These are phyloP conservation scores for Gracilaria gracilis DNA, from an alignment of 23 red algal species.

Conservation along the genomic window DNA sequence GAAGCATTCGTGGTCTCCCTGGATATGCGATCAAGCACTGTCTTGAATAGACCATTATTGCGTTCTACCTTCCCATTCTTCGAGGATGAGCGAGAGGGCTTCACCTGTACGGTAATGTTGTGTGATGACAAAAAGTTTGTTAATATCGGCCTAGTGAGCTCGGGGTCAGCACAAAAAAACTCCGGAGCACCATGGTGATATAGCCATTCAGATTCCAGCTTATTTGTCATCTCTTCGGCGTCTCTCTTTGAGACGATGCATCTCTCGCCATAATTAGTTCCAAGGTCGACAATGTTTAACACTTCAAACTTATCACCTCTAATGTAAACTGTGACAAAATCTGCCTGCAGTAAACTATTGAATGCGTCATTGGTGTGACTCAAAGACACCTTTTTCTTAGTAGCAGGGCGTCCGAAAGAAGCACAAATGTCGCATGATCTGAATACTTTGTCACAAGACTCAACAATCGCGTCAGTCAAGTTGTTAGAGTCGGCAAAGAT, in stretches of 20 bases:
- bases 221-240: slow-evolving; percentile 1
- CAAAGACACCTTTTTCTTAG: slow-evolving; percentile 8
- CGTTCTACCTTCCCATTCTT: slow-evolving; percentile 44
- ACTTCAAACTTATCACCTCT: not conserved
- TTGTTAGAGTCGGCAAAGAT: not conserved
- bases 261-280: not conserved
- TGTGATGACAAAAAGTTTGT: not conserved
- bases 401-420: not conserved
- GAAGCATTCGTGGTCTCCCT: not conserved
- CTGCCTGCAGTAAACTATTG: not conserved
- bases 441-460: not conserved
- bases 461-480: not conserved
- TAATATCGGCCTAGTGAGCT: slow-evolving; percentile 17
- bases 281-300: not conserved
- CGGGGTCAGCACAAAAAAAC: slow-evolving; percentile 26
- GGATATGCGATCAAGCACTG: not conserved
- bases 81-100: slow-evolving; percentile 27
- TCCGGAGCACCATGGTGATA: slow-evolving; percentile 53
- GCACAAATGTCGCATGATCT: slow-evolving; percentile 35
- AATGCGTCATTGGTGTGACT: not conserved
- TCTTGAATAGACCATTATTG: slow-evolving; percentile 36
- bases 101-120: not conserved
- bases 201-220: slow-evolving; percentile 39
- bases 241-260: not conserved
- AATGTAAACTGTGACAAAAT: slow-evolving; percentile 2